A percentile compares a stretch with the other conserved stretches of the same genome.
phyloP scores from a whole-genome alignment of 2,329 filamentous ascomycete species.

The Penicillium sp. region DNA sequence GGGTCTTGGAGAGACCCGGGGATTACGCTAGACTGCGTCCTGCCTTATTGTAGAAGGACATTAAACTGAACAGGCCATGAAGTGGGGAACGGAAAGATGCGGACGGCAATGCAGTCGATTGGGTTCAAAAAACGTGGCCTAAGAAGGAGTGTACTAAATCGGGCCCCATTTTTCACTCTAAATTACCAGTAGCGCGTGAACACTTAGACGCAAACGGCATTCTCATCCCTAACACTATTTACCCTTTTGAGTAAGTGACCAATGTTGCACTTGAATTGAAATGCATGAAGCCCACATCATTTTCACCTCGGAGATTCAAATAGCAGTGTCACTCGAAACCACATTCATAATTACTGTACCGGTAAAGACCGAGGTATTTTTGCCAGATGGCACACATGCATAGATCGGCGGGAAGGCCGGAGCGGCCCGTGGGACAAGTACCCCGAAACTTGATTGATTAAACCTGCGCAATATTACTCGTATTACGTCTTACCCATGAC shows the following conservation, averaged over 20 bases:
- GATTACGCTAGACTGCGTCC: neutral
- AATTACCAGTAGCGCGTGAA: neutral
- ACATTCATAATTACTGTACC: neutral
- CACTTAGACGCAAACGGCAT: conserved; percentile 1
- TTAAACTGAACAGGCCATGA: conserved; percentile 19
- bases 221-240: neutral
- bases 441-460: conserved; percentile 18
- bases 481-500: conserved; percentile 3
- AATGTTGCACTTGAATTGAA: no score
- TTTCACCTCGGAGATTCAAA: no score
- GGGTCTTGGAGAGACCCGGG: conserved; percentile 9
- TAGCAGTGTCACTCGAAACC: neutral
- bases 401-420: conserved; percentile 31
- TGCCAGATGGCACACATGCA: conserved; percentile 26
- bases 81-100: conserved; percentile 35
- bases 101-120: conserved; percentile 37
- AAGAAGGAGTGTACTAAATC: conserved; percentile 5
- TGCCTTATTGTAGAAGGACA: neutral
- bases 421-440: conserved; percentile 30
- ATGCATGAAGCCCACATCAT: no score
- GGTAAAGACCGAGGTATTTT: conserved; percentile 3
- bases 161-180: conserved; percentile 2
- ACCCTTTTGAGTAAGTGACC: neutral
- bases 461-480: conserved; percentile 16
- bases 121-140: conserved; percentile 24